phyloP scores from a whole-genome alignment of 768 basidiomycete species.

The Russula earlei region DNA sequence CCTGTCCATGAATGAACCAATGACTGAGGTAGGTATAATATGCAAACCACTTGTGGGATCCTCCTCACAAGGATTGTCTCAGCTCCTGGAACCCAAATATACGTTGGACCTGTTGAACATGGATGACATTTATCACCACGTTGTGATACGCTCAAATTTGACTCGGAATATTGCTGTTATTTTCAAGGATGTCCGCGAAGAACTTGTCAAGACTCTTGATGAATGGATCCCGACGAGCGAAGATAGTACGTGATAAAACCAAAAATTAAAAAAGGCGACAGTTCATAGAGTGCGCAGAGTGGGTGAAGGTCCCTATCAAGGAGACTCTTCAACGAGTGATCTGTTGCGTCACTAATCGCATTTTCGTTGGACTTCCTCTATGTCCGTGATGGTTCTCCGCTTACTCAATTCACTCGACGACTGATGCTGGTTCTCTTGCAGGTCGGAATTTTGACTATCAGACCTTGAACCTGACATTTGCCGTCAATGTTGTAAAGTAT shows the following conservation, averaged over 20 bases:
- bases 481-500: constrained; percentile 29
- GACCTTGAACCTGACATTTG: constrained; percentile 30
- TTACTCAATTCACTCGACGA: not conserved
- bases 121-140: constrained; percentile 26
- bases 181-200: constrained; percentile 37
- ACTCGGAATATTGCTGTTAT: constrained; percentile 32
- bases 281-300: constrained; percentile 24
- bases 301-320: constrained; percentile 26
- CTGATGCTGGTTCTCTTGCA: constrained; percentile 14
- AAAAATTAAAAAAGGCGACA: too few relatives aligned
- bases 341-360: not conserved
- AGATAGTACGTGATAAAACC: constrained; percentile 3
- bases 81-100: constrained; percentile 32
- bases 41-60: not conserved
- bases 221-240: constrained; percentile 27
- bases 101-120: constrained; percentile 30
- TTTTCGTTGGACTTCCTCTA: constrained; percentile 37
- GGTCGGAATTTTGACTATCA: constrained; percentile 36
- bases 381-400: constrained; percentile 21
- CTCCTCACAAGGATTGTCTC: not conserved
- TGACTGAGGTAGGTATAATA: constrained; percentile 27
- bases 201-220: constrained; percentile 33
- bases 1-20: constrained; percentile 29
- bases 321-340: constrained; percentile 10
- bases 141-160: constrained; percentile 26